Conservation (phyloP, 2,329 filamentous ascomycete genomes). For the Thyridium curvatum region DNA sequence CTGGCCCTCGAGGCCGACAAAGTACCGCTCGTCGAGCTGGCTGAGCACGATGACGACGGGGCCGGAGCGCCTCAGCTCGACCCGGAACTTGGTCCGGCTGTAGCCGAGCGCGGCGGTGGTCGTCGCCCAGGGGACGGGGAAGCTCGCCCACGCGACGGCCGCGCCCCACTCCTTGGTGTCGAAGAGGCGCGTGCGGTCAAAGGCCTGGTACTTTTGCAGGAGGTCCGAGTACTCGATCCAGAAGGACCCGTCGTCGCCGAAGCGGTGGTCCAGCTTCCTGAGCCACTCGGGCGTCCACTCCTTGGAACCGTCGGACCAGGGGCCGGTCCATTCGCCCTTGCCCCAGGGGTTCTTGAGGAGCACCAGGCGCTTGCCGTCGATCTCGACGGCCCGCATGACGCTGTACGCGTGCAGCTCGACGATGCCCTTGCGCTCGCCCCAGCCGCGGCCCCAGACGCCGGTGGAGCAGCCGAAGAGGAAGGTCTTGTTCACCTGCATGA, state of each 20-base stretch:
- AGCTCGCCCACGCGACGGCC: slow-evolving; percentile 53
- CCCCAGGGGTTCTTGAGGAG: slow-evolving; percentile 51
- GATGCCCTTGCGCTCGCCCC: slow-evolving; percentile 53
- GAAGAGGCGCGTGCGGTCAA: slow-evolving; percentile 58
- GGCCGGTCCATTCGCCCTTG: slow-evolving; percentile 54
- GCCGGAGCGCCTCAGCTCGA: slow-evolving; percentile 48
- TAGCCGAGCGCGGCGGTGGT: slow-evolving; percentile 40
- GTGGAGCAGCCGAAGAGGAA: slow-evolving; percentile 70
- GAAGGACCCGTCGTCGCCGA: slow-evolving; percentile 57
- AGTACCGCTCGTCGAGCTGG: slow-evolving; percentile 57
- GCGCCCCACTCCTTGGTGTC: slow-evolving; percentile 49
- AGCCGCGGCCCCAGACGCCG: slow-evolving; percentile 56
- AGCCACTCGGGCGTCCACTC: slow-evolving; percentile 55
- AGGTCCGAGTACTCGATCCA: slow-evolving; percentile 60
- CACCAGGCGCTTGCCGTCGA: slow-evolving; percentile 45
- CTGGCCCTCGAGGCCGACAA: slow-evolving; percentile 53
- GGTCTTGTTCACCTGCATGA: slow-evolving; percentile 73
- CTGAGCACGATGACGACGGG: slow-evolving; percentile 54
- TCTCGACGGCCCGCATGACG: slow-evolving; percentile 49
- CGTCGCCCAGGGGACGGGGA: slow-evolving; percentile 52
- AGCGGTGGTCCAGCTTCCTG: slow-evolving; percentile 50
- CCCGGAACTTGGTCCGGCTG: slow-evolving; percentile 53
- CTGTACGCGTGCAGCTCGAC: slow-evolving; percentile 54
- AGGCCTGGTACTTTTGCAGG: slow-evolving; percentile 53
- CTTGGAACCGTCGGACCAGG: slow-evolving; percentile 53